phyloP scores from a whole-genome alignment of 176 grass and related monocot species.

The Oryza punctata region DNA sequence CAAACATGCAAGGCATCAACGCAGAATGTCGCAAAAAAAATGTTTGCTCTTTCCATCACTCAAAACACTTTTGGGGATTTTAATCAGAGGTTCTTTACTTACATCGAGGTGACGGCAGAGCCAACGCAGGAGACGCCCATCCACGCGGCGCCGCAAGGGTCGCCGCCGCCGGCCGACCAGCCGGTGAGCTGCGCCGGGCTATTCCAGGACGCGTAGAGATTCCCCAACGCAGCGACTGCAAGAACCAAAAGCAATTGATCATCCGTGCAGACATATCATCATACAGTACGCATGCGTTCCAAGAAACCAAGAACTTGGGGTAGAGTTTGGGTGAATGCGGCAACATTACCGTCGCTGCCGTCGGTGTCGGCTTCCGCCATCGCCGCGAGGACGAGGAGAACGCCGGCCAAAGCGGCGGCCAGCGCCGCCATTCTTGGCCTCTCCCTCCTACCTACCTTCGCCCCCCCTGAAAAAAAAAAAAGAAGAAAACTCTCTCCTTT shows the following conservation, averaged over 20 bases:
- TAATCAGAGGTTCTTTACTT: constrained; percentile 15
- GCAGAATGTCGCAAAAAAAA: too few species aligned
- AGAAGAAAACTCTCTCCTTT: background rate
- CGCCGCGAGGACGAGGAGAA: constrained; percentile 31
- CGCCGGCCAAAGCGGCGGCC: background rate
- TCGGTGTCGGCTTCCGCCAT: constrained; percentile 45
- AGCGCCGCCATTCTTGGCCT: constrained; percentile 9
- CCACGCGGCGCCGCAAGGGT: constrained; percentile 90
- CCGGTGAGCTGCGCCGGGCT: constrained; percentile 72
- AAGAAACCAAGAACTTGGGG: constrained; percentile 18
- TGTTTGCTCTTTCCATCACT: background rate
- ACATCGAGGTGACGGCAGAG: constrained; percentile 82
- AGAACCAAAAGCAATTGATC: constrained; percentile 21
- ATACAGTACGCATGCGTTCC: background rate
- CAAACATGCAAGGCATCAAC: background rate
- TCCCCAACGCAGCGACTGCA: constrained; percentile 72
- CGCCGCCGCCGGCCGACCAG: constrained; percentile 71
- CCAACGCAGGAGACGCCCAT: constrained; percentile 76
- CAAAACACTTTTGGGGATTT: background rate
- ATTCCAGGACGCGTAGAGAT: constrained; percentile 75
- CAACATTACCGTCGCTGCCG: constrained; percentile 40
- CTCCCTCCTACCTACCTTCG: background rate
- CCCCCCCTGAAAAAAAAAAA: too few species aligned
- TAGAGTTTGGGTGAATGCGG: background rate
- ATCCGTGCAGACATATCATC: background rate